Evolutionary conservation across 306 rosid species (phyloP).

Genomic region (Vicia sativa): DNA sequence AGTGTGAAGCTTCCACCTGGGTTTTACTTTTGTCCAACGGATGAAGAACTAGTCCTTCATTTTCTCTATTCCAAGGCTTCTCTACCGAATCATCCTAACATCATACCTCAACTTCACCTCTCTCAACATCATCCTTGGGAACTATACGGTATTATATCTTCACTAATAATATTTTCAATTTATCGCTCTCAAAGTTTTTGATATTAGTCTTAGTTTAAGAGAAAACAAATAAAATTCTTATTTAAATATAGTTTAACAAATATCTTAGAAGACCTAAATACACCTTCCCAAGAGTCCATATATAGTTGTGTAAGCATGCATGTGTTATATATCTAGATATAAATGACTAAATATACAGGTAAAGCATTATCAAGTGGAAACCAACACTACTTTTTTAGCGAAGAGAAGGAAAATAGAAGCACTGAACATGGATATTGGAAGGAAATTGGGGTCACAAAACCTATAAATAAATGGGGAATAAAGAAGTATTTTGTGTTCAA

Average conservation of each 20-base stretch:
- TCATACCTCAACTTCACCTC: conserved; percentile 55
- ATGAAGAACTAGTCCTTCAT: conserved; percentile 57
- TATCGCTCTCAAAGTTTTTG: no score
- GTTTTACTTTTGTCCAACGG: conserved; percentile 58
- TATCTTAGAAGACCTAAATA: no score
- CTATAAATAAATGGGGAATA: conserved; percentile 51
- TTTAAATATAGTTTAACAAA: no score
- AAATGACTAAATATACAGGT: conserved; percentile 25
- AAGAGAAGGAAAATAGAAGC: conserved; percentile 42
- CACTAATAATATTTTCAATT: no score
- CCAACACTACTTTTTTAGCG: conserved; percentile 49
- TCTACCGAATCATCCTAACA: conserved; percentile 48
- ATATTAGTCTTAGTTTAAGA: no score
- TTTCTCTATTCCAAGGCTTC: conserved; percentile 50
- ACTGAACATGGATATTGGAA: conserved; percentile 57
- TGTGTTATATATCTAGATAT: no score
- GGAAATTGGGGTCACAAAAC: conserved; percentile 41
- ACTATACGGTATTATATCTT: conserved; percentile 38
- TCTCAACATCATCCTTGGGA: conserved; percentile 49
- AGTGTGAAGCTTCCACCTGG: conserved; percentile 58
- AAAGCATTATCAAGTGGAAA: conserved; percentile 52
- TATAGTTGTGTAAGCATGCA: no score
- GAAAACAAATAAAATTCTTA: no score
- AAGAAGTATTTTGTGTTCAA: conserved; percentile 53
- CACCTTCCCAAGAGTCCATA: no score